These are phyloP conservation scores for Puccinia horiana DNA, from an alignment of 1,284 basidiomycete genomes.

Conservation along the genomic window DNA sequence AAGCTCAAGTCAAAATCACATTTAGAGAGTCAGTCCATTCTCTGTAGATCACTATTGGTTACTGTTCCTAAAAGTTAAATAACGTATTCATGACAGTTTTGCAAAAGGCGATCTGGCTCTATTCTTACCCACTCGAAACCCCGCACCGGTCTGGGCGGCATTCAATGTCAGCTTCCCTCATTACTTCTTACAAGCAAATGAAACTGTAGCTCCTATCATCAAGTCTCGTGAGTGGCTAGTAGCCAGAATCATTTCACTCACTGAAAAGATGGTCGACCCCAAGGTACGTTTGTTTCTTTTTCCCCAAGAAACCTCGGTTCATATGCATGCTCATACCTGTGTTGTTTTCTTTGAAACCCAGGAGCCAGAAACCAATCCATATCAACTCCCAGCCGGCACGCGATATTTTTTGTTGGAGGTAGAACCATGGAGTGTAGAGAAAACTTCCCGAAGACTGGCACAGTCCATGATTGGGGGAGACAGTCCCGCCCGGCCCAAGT, in stretches of 20 bases:
- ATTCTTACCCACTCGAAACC: constrained; percentile 91
- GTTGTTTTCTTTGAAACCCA: constrained; percentile 2
- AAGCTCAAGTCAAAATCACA: constrained; percentile 74
- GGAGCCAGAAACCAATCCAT: constrained; percentile 47
- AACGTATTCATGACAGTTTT: constrained; percentile 62
- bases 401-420: constrained; percentile 46
- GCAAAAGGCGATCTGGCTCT: constrained; percentile 88
- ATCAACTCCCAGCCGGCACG: constrained; percentile 33
- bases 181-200: constrained; percentile 87
- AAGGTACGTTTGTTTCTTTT: constrained; percentile 39
- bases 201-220: constrained; percentile 74
- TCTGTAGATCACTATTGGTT: neutral
- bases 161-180: constrained; percentile 97
- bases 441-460: constrained; percentile 16
- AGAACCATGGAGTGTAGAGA: constrained; percentile 47
- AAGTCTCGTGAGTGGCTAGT: constrained; percentile 59
- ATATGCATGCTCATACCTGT: constrained; percentile 21
- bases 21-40: constrained; percentile 69
- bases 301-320: neutral
- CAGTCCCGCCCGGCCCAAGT: constrained; percentile 15
- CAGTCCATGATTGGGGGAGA: constrained; percentile 33
- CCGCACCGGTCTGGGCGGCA: constrained; percentile 92
- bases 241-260: constrained; percentile 59
- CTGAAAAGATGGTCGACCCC: constrained; percentile 57
- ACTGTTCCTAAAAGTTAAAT: neutral